Conservation (phyloP, 108 stramenopile species). For the Nitzschia putrida region DNA sequence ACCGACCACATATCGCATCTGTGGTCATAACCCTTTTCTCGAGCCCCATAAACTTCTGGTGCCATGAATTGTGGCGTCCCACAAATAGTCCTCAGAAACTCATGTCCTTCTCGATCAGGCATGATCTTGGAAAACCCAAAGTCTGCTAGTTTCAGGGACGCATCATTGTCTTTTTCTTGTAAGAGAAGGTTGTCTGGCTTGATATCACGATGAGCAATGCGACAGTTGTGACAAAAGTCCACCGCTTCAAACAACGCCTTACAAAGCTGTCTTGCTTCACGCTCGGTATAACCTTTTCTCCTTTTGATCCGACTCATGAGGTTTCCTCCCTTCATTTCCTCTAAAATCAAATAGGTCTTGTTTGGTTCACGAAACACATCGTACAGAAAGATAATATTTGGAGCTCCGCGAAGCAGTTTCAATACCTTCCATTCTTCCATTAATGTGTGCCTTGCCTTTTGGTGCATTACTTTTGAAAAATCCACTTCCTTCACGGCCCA, state of each 20-base stretch:
- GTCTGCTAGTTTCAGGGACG: conserved; percentile 71
- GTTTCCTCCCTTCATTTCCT: conserved; percentile 83
- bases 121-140: conserved; percentile 90
- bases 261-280: conserved; percentile 61
- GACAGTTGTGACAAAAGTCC: conserved; percentile 77
- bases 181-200: conserved; percentile 88
- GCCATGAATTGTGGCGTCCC: conserved; percentile 80
- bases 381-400: conserved; percentile 66
- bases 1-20: conserved; percentile 93
- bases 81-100: conserved; percentile 88
- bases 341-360: conserved; percentile 70
- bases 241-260: conserved; percentile 66
- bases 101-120: conserved; percentile 73
- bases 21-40: conserved; percentile 56
- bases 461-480: conserved; percentile 55
- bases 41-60: conserved; percentile 68
- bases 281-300: conserved; percentile 72
- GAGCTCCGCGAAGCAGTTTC: conserved; percentile 52
- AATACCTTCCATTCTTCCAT: conserved; percentile 61
- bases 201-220: conserved; percentile 83
- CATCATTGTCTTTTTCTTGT: conserved; percentile 31
- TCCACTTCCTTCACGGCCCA: conserved; percentile 68
- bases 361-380: conserved; percentile 74
- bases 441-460: conserved; percentile 40
- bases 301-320: conserved; percentile 89